Conservation (phyloP, 1,284 basidiomycete species). For the Marasmius sp. region DNA sequence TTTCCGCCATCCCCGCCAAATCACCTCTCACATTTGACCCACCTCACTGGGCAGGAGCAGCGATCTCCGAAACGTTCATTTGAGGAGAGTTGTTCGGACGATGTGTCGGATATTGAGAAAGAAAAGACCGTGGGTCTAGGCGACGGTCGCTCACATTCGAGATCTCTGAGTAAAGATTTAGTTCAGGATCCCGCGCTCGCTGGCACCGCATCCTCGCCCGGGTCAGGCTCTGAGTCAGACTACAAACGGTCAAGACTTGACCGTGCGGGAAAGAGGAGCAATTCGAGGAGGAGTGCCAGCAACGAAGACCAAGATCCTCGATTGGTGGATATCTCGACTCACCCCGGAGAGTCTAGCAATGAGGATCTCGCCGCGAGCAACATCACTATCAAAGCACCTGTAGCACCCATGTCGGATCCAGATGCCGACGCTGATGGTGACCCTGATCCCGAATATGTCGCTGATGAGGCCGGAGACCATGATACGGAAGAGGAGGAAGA, state of each 20-base stretch:
- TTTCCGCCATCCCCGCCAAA: slow-evolving; percentile 6
- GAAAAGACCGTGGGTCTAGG: background rate
- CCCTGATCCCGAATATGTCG: slow-evolving; percentile 29
- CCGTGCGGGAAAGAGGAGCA: background rate
- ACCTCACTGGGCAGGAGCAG: slow-evolving; percentile 14
- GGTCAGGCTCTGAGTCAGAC: slow-evolving; percentile 1
- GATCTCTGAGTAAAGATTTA: background rate
- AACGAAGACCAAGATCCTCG: background rate
- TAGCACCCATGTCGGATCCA: slow-evolving; percentile 21
- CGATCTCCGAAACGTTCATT: slow-evolving; percentile 66
- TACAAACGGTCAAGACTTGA: slow-evolving; percentile 1
- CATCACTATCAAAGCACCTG: background rate
- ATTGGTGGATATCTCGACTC: background rate
- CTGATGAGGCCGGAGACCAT: background rate
- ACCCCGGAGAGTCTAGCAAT: background rate
- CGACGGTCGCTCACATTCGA: background rate
- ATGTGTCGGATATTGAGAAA: slow-evolving; percentile 7
- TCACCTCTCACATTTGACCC: slow-evolving; percentile 10
- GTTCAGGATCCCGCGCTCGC: background rate
- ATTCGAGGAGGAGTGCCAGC: background rate
- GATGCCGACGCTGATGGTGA: slow-evolving; percentile 16
- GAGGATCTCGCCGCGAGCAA: background rate
- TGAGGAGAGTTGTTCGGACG: slow-evolving; percentile 40
- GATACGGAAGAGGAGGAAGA: slow-evolving; percentile 8
- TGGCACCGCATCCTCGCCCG: background rate